Conservation (phyloP, 306 rosid genomes). For the Psophocarpus tetragonolobus region DNA sequence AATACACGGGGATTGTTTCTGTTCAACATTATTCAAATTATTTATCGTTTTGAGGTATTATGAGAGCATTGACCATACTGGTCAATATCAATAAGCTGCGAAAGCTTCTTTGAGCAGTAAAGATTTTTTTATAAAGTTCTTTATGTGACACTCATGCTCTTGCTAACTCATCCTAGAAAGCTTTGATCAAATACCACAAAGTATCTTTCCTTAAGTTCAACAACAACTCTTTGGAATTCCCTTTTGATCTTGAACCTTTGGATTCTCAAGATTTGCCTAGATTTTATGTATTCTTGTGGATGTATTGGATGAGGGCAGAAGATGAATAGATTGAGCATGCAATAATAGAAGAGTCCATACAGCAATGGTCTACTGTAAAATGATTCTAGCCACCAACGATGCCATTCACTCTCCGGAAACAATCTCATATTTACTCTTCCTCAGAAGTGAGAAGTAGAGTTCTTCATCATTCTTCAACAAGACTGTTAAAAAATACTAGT, state of each 20-base stretch:
- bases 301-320: neutral
- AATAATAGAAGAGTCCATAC: neutral
- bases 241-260: neutral
- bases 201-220: neutral
- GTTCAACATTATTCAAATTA: no score
- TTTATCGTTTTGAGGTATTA: no score
- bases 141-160: neutral
- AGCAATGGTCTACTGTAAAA: neutral
- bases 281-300: neutral
- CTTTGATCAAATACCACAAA: neutral
- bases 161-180: neutral
- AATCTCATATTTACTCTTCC: neutral
- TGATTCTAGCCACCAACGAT: neutral
- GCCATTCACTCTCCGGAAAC: neutral
- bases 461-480: neutral
- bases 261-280: neutral
- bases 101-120: no score
- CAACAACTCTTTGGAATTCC: no score
- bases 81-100: neutral
- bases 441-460: neutral
- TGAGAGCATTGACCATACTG: no score
- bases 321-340: neutral
- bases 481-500: neutral
- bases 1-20: no score
- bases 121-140: neutral